These are phyloP conservation scores for Raffaelea deltoideospora DNA, from an alignment of 2,329 filamentous ascomycete genomes.

Conservation along the genomic window DNA sequence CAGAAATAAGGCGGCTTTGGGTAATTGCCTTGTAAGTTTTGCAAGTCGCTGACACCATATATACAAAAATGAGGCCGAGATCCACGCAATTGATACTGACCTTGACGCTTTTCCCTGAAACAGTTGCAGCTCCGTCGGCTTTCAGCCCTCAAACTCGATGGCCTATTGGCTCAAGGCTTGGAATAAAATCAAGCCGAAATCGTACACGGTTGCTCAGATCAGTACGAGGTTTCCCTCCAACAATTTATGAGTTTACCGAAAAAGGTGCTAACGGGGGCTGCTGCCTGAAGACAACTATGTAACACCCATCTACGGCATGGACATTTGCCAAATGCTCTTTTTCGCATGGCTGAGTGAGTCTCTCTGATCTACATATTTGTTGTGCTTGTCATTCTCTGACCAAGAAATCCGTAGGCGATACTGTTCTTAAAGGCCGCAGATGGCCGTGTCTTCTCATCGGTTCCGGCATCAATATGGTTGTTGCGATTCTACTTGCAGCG, in stretches of 20 bases:
- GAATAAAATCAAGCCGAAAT: conserved; percentile 5
- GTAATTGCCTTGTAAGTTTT: conserved; percentile 3
- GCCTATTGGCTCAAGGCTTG: conserved; percentile 8
- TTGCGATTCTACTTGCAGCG: conserved; percentile 2
- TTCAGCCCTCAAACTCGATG: conserved; percentile 5
- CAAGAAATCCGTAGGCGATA: background rate
- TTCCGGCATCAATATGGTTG: background rate
- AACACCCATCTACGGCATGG: conserved; percentile 7
- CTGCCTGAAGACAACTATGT: conserved; percentile 5
- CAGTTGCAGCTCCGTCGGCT: background rate
- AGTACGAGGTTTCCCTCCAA: background rate
- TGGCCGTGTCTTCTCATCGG: conserved; percentile 5
- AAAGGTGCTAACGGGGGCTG: background rate
- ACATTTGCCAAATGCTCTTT: background rate
- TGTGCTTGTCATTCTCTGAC: background rate
- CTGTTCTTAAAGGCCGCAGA: conserved; percentile 2
- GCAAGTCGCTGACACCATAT: too few species aligned
- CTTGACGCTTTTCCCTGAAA: too few species aligned
- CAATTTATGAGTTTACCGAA: too few species aligned
- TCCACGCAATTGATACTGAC: too few species aligned
- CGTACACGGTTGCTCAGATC: conserved; percentile 6
- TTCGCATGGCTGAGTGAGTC: conserved; percentile 5
- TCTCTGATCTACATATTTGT: too few species aligned
- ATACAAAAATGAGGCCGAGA: too few species aligned
- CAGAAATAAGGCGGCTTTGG: conserved; percentile 7